Percentiles rank a stretch among this genome's conserved stretches.
Evolutionary conservation across 192 early-diverging fungal species (phyloP).

Genomic region (Dissophora globulifera): DNA sequence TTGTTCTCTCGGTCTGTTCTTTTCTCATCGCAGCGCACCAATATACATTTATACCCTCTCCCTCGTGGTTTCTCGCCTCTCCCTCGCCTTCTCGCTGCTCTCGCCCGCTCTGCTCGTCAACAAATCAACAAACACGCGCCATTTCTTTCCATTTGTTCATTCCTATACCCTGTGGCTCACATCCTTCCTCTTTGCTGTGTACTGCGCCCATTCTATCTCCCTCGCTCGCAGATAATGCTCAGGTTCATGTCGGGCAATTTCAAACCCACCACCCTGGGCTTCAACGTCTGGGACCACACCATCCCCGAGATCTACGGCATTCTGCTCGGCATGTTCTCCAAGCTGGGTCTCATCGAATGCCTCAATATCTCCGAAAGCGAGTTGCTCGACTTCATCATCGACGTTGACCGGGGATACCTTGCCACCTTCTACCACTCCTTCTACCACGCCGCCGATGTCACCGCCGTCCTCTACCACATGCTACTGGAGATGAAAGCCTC

Average conservation of each 20-base stretch:
- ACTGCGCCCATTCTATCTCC: not conserved
- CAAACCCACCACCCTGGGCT: slow-evolving; percentile 52
- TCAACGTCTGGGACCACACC: slow-evolving; percentile 73
- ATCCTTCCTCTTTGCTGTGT: not conserved
- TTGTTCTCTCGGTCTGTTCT: no score
- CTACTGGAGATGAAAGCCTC: slow-evolving; percentile 74
- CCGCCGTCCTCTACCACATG: slow-evolving; percentile 83
- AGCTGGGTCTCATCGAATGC: slow-evolving; percentile 69
- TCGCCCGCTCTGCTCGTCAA: no score
- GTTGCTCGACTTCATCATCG: slow-evolving; percentile 86
- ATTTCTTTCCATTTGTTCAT: no score
- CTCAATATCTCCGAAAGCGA: slow-evolving; percentile 68
- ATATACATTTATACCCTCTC: no score
- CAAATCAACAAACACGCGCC: no score
- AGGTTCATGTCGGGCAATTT: slow-evolving; percentile 58
- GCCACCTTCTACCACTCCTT: slow-evolving; percentile 93
- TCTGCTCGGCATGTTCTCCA: slow-evolving; percentile 81
- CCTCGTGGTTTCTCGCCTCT: no score
- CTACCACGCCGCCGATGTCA: slow-evolving; percentile 91
- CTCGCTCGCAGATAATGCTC: slow-evolving; percentile 56
- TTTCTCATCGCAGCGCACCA: no score
- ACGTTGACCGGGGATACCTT: slow-evolving; percentile 84
- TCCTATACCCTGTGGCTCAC: not conserved
- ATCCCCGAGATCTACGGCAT: slow-evolving; percentile 85
- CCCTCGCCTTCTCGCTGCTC: no score